Conservation (phyloP, 371 early-diverging fungal genomes). For the Dichotomocladium elegans region DNA sequence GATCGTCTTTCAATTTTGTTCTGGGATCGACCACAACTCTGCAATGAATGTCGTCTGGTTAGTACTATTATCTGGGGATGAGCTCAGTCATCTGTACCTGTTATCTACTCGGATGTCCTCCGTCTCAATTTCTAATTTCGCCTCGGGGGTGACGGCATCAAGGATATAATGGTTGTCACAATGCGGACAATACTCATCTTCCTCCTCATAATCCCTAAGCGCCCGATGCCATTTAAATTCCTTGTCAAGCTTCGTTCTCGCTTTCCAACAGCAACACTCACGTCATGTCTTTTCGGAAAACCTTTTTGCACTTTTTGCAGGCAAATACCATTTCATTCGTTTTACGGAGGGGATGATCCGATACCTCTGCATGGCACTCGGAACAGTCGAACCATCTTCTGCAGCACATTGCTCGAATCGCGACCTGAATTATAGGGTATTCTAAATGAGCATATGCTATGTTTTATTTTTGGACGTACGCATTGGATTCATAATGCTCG, state of each 20-base stretch:
- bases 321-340: conserved; percentile 93
- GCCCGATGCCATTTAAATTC: too few species aligned
- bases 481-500: neutral
- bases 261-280: too few species aligned
- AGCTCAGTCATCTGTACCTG: conserved; percentile 31
- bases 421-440: conserved; percentile 54
- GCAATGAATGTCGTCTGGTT: neutral
- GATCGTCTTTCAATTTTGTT: conserved; percentile 12
- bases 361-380: conserved; percentile 86
- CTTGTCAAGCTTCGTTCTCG: too few species aligned
- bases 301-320: conserved; percentile 97
- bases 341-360: conserved; percentile 79
- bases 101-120: conserved; percentile 80
- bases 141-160: conserved; percentile 86
- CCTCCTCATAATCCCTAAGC: conserved; percentile 80
- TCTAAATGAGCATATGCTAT: neutral
- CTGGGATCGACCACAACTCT: conserved; percentile 42
- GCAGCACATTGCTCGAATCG: conserved; percentile 93
- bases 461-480: neutral
- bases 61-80: neutral
- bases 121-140: conserved; percentile 85
- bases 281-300: conserved; percentile 90
- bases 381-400: conserved; percentile 96
- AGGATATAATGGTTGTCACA: conserved; percentile 96
- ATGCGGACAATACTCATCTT: conserved; percentile 96